Evolutionary conservation across 495 filamentous ascomycete genomes (phyloP), one percentile per base, ranked within the genome.

Genomic region (Cetradonia linearis): DNA sequence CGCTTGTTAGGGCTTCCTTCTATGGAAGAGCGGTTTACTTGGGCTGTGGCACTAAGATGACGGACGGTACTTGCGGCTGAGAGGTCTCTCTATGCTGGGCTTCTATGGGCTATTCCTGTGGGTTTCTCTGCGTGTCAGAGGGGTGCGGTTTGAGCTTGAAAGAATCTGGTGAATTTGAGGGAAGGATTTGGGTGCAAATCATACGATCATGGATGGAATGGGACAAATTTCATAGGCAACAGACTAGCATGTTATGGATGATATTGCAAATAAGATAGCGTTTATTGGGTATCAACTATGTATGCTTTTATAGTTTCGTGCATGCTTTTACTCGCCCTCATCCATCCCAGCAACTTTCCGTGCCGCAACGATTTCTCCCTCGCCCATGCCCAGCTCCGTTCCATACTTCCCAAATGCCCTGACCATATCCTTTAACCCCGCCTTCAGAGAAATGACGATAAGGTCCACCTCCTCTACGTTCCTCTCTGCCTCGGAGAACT

Each of bases 351-450:
- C 81, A 5, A 82, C 83, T 61, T 87, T 82, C 67, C 75, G 84
- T 40, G 88, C 89, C 52, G 83, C 66, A 62, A 82, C 75, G 68
- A 95, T 77, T 59, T 94, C 89, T 53, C 73, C 77, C 55, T 77
- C 71, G 38, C 74, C 81, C 58, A 94, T 68, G 50, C 83, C 81
- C 61, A 92, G 71, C 55, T 85, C 81, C 16, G 75, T 72, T 44
- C 82, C 75, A 71, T 87, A 94, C 62, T 80, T 79, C 33, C 79
- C 85, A 75, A 93, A 96, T 6, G 77, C 81, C 3, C 70, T 62
- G 25, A 96, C 64, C 18, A 95, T 72, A 55, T 80, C 77, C 28
- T 67, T 67, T 44, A 96, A 74, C 8, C 82, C 80, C 2, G 71
- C 71, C 66, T 77, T 83, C 62, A 95, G 65, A 6, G 77, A 77